Percentiles rank a stretch among this genome's conserved stretches.
Conservation (phyloP, 2,329 filamentous ascomycete genomes). For the Aureobasidium leucospermi region DNA sequence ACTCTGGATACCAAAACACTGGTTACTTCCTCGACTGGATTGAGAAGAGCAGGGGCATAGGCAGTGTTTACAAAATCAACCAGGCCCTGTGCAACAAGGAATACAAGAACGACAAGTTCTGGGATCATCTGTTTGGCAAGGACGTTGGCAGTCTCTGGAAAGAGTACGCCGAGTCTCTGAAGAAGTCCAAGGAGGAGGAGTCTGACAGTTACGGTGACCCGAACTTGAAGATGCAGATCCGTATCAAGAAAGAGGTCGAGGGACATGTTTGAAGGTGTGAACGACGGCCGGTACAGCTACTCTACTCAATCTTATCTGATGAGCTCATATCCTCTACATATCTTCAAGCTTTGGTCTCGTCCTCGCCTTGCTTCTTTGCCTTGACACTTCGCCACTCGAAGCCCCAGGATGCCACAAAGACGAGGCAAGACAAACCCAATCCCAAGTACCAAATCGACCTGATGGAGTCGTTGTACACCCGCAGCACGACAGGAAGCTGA, state of each 20-base stretch:
- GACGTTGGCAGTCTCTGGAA: slow-evolving; percentile 65
- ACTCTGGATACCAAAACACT: slow-evolving; percentile 82
- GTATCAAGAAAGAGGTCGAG: slow-evolving; percentile 5
- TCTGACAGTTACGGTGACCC: slow-evolving; percentile 17
- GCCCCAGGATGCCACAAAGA: slow-evolving; percentile 43
- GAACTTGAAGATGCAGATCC: slow-evolving; percentile 10
- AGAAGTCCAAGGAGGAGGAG: slow-evolving; percentile 19
- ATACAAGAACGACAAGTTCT: slow-evolving; percentile 61
- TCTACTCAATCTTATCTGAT: background rate
- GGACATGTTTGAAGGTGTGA: background rate
- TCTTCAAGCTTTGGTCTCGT: background rate
- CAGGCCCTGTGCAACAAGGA: slow-evolving; percentile 54
- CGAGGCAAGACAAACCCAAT: slow-evolving; percentile 44
- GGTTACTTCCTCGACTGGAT: slow-evolving; percentile 87
- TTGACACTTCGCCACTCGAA: slow-evolving; percentile 56
- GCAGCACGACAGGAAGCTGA: slow-evolving; percentile 45
- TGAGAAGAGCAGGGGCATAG: slow-evolving; percentile 54
- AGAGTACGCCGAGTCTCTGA: slow-evolving; percentile 56
- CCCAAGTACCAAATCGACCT: slow-evolving; percentile 50
- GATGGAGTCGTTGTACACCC: slow-evolving; percentile 55
- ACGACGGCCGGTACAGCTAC: background rate
- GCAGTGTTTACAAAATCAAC: slow-evolving; percentile 52
- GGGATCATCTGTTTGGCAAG: slow-evolving; percentile 60
- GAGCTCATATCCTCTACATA: background rate
- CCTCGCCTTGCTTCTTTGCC: background rate